Conservation (phyloP, 345 rosid species). For the Geranium brycei region DNA sequence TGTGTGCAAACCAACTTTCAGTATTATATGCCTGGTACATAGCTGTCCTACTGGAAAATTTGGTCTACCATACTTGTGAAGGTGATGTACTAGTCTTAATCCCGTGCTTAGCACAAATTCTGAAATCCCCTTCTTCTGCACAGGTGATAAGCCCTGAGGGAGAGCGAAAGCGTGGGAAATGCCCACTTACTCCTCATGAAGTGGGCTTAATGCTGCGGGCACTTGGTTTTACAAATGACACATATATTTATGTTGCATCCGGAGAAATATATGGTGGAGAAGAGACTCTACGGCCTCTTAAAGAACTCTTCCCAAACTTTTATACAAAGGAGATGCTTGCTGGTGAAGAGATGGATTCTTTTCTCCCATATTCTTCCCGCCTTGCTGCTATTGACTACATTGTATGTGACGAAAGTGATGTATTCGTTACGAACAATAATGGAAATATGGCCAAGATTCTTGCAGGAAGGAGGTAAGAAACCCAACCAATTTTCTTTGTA, state of each 20-base stretch:
- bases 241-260: slow-evolving; percentile 83
- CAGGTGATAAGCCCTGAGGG: slow-evolving; percentile 83
- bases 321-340: slow-evolving; percentile 93
- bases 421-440: slow-evolving; percentile 84
- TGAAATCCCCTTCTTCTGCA: slow-evolving; percentile 1
- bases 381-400: slow-evolving; percentile 91
- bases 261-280: slow-evolving; percentile 99
- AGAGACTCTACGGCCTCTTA: slow-evolving; percentile 64
- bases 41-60: background rate
- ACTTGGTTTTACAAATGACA: slow-evolving; percentile 80
- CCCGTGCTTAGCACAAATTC: background rate
- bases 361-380: slow-evolving; percentile 77
- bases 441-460: slow-evolving; percentile 99
- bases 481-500: slow-evolving; percentile 1
- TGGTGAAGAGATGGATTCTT: slow-evolving; percentile 52
- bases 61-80: background rate
- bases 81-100: background rate
- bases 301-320: slow-evolving; percentile 87
- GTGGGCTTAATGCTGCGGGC: slow-evolving; percentile 94
- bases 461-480: slow-evolving; percentile 87
- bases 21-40: too few relatives aligned
- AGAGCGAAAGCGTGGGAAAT: slow-evolving; percentile 88
- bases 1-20: too few relatives aligned
- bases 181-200: slow-evolving; percentile 94
- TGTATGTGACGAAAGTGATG: slow-evolving; percentile 87